Evolutionary conservation across 2,329 filamentous ascomycete species (phyloP).

Genomic region (Aspergillus candidus): DNA sequence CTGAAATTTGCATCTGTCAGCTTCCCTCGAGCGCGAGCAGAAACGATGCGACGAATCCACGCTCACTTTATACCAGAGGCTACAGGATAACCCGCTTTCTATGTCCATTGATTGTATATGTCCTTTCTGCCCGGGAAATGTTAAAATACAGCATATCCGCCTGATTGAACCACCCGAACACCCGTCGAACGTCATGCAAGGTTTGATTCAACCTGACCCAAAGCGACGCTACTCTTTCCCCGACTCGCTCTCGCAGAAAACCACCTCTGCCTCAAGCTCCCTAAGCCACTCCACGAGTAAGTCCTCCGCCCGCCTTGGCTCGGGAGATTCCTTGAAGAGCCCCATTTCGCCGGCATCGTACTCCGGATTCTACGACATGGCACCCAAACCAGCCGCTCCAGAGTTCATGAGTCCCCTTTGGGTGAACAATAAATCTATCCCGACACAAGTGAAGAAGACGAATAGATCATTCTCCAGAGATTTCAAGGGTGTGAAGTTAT

Average conservation of each 20-base stretch:
- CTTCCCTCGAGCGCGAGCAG: background rate
- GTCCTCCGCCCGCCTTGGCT: conserved; percentile 13
- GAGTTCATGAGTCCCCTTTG: conserved; percentile 9
- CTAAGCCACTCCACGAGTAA: conserved; percentile 19
- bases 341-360: conserved; percentile 12
- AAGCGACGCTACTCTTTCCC: conserved; percentile 13
- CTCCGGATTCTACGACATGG: conserved; percentile 10
- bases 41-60: background rate
- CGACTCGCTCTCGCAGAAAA: conserved; percentile 13
- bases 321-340: conserved; percentile 9
- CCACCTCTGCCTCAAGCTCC: conserved; percentile 18
- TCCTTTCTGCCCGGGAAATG: conserved; percentile 25
- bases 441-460: conserved; percentile 12
- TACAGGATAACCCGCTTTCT: conserved; percentile 14
- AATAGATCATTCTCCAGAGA: conserved; percentile 15
- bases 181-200: conserved; percentile 17
- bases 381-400: conserved; percentile 10
- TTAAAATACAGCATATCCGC: conserved; percentile 29
- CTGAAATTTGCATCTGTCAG: background rate
- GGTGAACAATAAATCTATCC: conserved; percentile 5
- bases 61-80: conserved; percentile 9
- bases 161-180: conserved; percentile 30
- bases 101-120: conserved; percentile 22
- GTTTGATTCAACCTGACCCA: conserved; percentile 11
- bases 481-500: conserved; percentile 15